Evolutionary conservation across 331 rosid species (phyloP).

Genomic region (Malus hybrid): DNA sequence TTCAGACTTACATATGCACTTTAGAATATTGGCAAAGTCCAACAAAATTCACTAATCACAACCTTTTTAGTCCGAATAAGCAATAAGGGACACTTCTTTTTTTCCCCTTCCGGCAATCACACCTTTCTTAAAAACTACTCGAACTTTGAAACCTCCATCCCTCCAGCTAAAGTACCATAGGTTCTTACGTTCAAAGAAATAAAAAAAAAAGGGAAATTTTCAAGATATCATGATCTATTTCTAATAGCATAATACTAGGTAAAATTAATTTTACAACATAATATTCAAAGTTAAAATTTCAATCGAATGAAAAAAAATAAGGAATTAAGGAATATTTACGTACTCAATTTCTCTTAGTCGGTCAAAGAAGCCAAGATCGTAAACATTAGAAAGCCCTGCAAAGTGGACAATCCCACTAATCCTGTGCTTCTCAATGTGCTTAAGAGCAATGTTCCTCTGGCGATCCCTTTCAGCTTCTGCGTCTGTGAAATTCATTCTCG

Average conservation of each 20-base stretch:
- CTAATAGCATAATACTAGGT: not conserved
- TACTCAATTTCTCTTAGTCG: slow-evolving; percentile 87
- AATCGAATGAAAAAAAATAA: not conserved
- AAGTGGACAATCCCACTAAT: slow-evolving; percentile 87
- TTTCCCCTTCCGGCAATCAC: not conserved
- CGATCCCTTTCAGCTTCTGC: slow-evolving; percentile 75
- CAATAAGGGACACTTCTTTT: not conserved
- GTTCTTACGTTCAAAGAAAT: not conserved
- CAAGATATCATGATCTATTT: not conserved
- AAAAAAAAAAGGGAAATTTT: no score
- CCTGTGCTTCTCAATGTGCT: slow-evolving; percentile 80
- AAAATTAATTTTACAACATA: not conserved
- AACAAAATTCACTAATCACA: not conserved
- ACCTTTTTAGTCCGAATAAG: not conserved
- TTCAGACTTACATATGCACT: no score
- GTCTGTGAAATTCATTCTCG: slow-evolving; percentile 62
- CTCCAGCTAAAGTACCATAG: not conserved
- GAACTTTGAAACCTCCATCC: not conserved
- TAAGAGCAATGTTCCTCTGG: slow-evolving; percentile 75
- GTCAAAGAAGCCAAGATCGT: slow-evolving; percentile 78
- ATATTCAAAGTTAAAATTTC: not conserved
- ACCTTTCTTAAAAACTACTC: not conserved
- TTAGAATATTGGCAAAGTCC: not conserved
- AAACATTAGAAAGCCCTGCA: slow-evolving; percentile 79
- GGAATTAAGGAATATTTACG: slow-evolving; percentile 5